Evolutionary conservation across 805 yeast genomes (phyloP).

Genomic region (Clavispora santaluciae): DNA sequence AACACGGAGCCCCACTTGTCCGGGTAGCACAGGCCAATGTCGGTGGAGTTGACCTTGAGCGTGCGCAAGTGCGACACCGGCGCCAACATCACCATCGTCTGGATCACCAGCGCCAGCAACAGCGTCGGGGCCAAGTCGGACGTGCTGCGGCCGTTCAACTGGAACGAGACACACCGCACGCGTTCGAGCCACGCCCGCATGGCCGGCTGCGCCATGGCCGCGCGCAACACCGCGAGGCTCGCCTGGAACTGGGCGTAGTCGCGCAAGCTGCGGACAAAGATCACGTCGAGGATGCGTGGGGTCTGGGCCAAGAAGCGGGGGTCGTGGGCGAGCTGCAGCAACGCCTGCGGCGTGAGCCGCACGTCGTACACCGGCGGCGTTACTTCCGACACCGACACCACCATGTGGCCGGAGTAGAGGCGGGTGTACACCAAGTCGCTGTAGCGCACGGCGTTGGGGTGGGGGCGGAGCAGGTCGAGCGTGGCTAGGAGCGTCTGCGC

Average conservation of each 20-base stretch:
- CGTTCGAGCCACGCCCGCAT: slow-evolving; percentile 6
- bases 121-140: slow-evolving; percentile 29
- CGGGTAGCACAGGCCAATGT: slow-evolving; percentile 29
- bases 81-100: slow-evolving; percentile 22
- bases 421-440: slow-evolving; percentile 1
- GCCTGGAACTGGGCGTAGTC: slow-evolving; percentile 12
- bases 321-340: slow-evolving; percentile 4
- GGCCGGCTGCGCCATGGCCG: slow-evolving; percentile 3
- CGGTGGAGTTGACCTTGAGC: slow-evolving; percentile 27
- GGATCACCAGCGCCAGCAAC: slow-evolving; percentile 24
- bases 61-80: slow-evolving; percentile 16
- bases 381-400: slow-evolving; percentile 1
- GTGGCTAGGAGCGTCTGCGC: not conserved
- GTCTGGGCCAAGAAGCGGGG: slow-evolving; percentile 3
- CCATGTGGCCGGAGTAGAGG: slow-evolving; percentile 1
- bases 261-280: slow-evolving; percentile 5
- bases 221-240: slow-evolving; percentile 12
- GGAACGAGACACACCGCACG: slow-evolving; percentile 18
- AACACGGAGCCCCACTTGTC: slow-evolving; percentile 30
- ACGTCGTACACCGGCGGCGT: slow-evolving; percentile 6
- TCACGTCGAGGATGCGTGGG: slow-evolving; percentile 7
- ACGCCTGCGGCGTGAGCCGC: slow-evolving; percentile 6
- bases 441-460: slow-evolving; percentile 1
- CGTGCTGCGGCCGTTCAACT: slow-evolving; percentile 25
- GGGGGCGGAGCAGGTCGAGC: not conserved